Base-by-base conservation (phyloP, 768 basidiomycete genomes). In the Lentinus tigrinus region DNA sequence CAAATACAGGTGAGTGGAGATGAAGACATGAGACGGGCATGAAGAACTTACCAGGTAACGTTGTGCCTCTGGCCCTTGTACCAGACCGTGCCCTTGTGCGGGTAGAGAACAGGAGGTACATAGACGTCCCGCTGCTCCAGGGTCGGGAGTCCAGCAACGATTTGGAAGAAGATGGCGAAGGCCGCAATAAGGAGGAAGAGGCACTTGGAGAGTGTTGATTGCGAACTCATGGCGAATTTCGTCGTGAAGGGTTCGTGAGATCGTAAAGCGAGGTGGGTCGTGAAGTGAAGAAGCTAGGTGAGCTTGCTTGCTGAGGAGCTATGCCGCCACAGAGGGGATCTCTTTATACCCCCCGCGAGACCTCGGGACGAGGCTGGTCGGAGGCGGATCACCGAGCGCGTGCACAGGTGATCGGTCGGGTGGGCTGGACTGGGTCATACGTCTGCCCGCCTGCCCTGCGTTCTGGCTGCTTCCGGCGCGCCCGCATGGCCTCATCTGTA, bases 71-170 rank as follows among this genome's bases (percentile, higher is more conserved):
- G 50, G 3, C 60, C 60, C 37, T 51, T 56, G 47, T 52, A 53
- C 60, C 60, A 61, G 31, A 61, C 54, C 11, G 60, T 61, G 10
- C 60, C 60, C 6, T 47, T 31, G 46, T 61, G 60, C 17, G 60
- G 60, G 49, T 61, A 61, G 38, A 55, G 54, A 1, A 61, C 60
- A 9, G 43, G 50, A 3, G 60, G 60, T 14, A 37, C 31, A 5
- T 34, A 61, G 39, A 61, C 60, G 31, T 56, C 54, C 4, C 54
- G 54, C 54, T 47, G 47, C 48, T 61, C 54, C 21, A 56, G 19
- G 2, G 40, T 23, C 17, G 52, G 46, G 21, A 43, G 17, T 42
- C 26, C 49, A 36, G 54, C 21, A 47, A 48, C 38, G 40, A 39
- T 38, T 31, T 49, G 19, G 38, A 56, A 14, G 52, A 56, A 17